Evolutionary conservation across 2,329 filamentous ascomycete genomes (phyloP), one percentile per base, ranked within the genome.

Genomic region (Verticillium dahliae): DNA sequence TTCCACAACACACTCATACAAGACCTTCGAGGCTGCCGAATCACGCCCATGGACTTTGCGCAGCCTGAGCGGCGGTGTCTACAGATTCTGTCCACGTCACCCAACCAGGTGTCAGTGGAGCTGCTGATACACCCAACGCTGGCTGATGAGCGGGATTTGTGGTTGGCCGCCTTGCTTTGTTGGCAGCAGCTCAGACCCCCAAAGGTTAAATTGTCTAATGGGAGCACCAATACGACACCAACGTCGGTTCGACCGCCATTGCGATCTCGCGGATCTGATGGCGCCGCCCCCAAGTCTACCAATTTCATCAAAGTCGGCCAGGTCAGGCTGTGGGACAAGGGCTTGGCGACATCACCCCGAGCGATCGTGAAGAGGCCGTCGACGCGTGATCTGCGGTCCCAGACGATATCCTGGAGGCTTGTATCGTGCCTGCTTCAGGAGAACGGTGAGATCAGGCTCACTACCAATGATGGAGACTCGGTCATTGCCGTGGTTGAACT

Each of bases 281-380:
- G 60, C 13, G 59, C 56, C 9, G 37, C 57, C 3, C 41, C 58
- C 13, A 77, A 72, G 34, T 31, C 41, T n/a, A 65, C 72, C 1
- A 95, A 89, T 61, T 95, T 98, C 66, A 98, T 98, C 78, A 99
- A 98, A 72, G 91, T 97, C 57, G 95, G 92, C 61, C 93, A 92
- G 71, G 85, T 97, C 71, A 88, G 92, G 70, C 81, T 96, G 56
- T 97, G 93, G 94, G 92, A 98, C 75, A 95, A 90, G 72, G 89
- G 88, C 1, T 70, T 78, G 6, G 80, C 85, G 13, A 74, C 75
- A 18, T 81, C 82, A 41, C 84, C 86, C 6, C 77, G 80, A 55
- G 78, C 84, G 18, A 82, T 87, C 61, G 79, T 85, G 58, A 82
- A 80, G 67, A 76, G 82, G 4, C 80, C 85, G 2, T 87, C 85